Conservation (phyloP, 257 asterid species). For the Scutellaria galericulata region DNA sequence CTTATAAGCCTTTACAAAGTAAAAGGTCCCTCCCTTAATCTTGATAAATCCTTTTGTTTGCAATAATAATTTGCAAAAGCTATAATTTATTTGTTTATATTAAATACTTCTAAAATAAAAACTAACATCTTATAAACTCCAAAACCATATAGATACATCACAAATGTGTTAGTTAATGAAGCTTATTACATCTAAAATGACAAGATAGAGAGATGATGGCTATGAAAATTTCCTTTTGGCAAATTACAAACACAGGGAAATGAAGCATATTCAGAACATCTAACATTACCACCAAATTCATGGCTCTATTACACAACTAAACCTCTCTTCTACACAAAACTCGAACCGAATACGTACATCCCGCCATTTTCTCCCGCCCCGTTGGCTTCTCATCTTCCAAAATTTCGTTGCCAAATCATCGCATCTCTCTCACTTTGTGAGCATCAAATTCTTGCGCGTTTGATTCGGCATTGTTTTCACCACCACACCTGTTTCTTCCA, state of each 20-base stretch:
- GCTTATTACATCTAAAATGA: neutral
- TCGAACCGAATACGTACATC: slow-evolving; percentile 17
- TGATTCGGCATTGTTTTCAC: slow-evolving; percentile 9
- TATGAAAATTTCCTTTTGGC: neutral
- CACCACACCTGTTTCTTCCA: slow-evolving; percentile 53
- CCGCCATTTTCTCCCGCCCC: neutral
- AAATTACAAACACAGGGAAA: neutral
- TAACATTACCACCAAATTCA: slow-evolving; percentile 1
- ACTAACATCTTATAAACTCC: neutral
- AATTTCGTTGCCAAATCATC: slow-evolving; percentile 17
- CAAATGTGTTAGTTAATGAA: neutral
- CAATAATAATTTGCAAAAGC: no score
- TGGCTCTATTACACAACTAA: slow-evolving; percentile 2
- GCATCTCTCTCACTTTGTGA: slow-evolving; percentile 18
- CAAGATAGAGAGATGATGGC: neutral
- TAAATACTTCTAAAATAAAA: no score
- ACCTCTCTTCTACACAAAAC: slow-evolving; percentile 24
- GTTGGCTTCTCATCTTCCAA: slow-evolving; percentile 23
- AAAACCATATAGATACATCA: neutral
- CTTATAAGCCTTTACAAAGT: no score
- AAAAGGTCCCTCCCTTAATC: no score
- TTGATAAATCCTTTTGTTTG: no score
- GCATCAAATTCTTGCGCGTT: slow-evolving; percentile 25
- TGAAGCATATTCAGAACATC: no score
- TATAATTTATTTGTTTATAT: no score